Percentiles rank a stretch among this genome's conserved stretches.
These are phyloP conservation scores for Zymoseptoria passerinii DNA, from an alignment of 2,329 filamentous ascomycete species.

Conservation along the genomic window DNA sequence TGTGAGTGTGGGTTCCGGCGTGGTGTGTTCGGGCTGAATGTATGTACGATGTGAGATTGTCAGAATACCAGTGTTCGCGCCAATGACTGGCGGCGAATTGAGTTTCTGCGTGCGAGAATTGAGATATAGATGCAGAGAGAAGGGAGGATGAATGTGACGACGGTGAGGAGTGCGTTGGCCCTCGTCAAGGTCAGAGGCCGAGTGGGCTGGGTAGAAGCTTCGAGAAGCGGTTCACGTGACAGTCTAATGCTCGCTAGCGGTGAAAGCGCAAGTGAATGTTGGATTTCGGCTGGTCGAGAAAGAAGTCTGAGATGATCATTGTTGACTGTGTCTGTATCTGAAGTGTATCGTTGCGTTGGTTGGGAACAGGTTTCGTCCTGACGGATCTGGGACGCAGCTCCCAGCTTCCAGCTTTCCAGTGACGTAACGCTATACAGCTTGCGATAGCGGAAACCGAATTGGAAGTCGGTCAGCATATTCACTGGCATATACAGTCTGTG, in stretches of 20 bases:
- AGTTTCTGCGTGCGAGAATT: background rate
- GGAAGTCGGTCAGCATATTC: no score
- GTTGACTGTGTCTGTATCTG: background rate
- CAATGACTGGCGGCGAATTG: background rate
- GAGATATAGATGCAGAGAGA: background rate
- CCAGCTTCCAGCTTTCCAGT: no score
- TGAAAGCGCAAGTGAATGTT: background rate
- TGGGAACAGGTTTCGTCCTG: no score
- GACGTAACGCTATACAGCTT: no score
- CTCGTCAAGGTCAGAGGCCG: background rate
- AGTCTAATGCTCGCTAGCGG: background rate
- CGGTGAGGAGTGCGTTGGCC: background rate
- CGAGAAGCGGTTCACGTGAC: background rate
- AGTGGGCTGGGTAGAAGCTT: background rate
- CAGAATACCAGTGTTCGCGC: background rate
- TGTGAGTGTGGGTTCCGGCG: background rate
- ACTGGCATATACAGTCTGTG: no score
- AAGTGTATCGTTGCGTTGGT: no score
- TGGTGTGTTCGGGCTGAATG: background rate
- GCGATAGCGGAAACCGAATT: no score
- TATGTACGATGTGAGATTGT: background rate
- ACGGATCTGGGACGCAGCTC: no score
- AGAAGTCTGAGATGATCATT: background rate
- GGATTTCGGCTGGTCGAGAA: background rate
- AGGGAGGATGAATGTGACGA: background rate